Conservation (phyloP, 768 basidiomycete species). For the Mycena vulgaris region DNA sequence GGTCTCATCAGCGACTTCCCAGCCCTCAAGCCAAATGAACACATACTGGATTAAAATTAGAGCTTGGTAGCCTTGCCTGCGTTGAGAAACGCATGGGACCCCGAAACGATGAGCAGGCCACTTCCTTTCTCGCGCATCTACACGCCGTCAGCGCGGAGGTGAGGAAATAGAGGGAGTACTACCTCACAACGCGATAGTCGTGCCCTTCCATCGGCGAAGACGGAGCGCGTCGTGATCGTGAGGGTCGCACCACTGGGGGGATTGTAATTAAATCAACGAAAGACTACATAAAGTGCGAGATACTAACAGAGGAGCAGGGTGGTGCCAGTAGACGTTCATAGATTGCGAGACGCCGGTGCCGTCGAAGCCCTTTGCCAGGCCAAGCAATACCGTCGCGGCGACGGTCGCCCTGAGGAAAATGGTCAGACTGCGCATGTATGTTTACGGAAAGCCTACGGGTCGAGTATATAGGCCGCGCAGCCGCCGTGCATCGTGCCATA, state of each 20-base stretch:
- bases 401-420: slow-evolving; percentile 6
- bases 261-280: neutral
- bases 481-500: slow-evolving; percentile 38
- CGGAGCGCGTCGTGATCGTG: slow-evolving; percentile 9
- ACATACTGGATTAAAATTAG: too few species aligned
- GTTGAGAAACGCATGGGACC: slow-evolving; percentile 25
- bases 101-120: slow-evolving; percentile 16
- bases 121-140: slow-evolving; percentile 30
- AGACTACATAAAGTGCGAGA: neutral
- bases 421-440: neutral
- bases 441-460: slow-evolving; percentile 27
- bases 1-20: too few species aligned
- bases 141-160: neutral
- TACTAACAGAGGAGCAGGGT: slow-evolving; percentile 23
- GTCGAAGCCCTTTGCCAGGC: slow-evolving; percentile 30
- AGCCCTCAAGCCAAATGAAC: too few species aligned
- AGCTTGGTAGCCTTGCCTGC: slow-evolving; percentile 10
- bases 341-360: slow-evolving; percentile 28
- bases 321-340: slow-evolving; percentile 37
- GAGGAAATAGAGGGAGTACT: neutral
- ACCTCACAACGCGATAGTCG: slow-evolving; percentile 24
- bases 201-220: slow-evolving; percentile 13
- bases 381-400: slow-evolving; percentile 16
- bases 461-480: slow-evolving; percentile 32
- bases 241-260: slow-evolving; percentile 5